Percentiles rank a stretch among this genome's conserved stretches.
These are phyloP conservation scores for Ophiostoma piceae DNA, from an alignment of 2,329 filamentous ascomycete genomes.

Conservation along the genomic window DNA sequence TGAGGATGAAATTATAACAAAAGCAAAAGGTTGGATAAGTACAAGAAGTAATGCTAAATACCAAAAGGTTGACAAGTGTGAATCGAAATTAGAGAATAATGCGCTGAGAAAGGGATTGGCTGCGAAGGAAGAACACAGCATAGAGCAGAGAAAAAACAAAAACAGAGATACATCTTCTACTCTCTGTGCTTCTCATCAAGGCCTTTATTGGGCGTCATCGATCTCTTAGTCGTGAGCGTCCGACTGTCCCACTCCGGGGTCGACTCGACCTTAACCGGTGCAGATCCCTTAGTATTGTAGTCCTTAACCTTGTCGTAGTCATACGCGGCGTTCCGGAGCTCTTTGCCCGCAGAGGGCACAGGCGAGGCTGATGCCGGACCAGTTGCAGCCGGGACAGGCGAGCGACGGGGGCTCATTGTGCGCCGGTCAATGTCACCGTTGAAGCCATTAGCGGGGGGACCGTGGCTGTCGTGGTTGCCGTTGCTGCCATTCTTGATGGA, in stretches of 20 bases:
- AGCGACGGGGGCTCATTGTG: background rate
- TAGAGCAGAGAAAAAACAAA: background rate
- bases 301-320: conserved; percentile 53
- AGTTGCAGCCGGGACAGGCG: background rate
- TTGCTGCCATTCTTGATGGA: background rate
- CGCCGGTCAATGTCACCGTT: background rate
- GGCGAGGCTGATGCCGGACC: background rate
- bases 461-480: background rate
- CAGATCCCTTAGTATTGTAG: conserved; percentile 38
- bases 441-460: background rate
- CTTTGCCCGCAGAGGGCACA: conserved; percentile 27
- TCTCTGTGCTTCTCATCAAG: background rate
- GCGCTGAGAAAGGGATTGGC: background rate
- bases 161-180: background rate
- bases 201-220: background rate
- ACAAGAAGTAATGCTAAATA: conserved; percentile 1
- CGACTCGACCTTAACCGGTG: background rate
- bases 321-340: conserved; percentile 56
- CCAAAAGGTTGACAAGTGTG: conserved; percentile 4
- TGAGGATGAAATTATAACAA: background rate
- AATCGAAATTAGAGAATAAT: background rate
- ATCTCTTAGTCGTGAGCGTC: background rate
- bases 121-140: background rate
- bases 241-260: conserved; percentile 5
- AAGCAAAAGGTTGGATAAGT: background rate